phyloP scores from a whole-genome alignment of 2,329 filamentous ascomycete genomes.

The Onygenales sp. region DNA sequence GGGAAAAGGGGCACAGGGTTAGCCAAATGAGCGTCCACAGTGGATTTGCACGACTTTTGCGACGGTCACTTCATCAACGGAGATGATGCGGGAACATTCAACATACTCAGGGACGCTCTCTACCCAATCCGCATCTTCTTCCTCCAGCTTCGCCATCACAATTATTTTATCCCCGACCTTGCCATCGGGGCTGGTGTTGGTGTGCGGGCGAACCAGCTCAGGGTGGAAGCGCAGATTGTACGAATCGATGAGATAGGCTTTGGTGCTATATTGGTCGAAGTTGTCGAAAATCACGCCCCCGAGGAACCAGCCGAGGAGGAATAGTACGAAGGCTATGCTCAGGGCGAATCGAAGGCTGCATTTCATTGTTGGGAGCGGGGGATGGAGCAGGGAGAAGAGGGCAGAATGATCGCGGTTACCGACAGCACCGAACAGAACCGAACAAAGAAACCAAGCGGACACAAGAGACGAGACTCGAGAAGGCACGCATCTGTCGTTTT shows the following conservation, averaged over 20 bases:
- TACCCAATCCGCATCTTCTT: conserved; percentile 39
- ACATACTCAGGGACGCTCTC: conserved; percentile 37
- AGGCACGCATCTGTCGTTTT: too few species aligned
- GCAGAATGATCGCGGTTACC: too few species aligned
- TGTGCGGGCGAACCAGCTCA: conserved; percentile 2
- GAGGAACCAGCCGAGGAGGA: conserved; percentile 23
- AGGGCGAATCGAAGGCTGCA: conserved; percentile 19
- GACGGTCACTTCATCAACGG: background rate
- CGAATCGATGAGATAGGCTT: conserved; percentile 26
- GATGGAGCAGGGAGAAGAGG: background rate
- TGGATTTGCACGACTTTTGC: background rate
- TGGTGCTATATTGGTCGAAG: conserved; percentile 26
- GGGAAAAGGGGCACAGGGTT: background rate
- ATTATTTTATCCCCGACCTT: conserved; percentile 29
- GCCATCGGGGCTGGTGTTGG: background rate
- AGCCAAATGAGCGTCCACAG: too few species aligned
- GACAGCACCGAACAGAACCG: too few species aligned
- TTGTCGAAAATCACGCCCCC: conserved; percentile 24
- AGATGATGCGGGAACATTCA: background rate
- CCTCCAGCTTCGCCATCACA: conserved; percentile 35
- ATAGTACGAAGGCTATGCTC: conserved; percentile 15
- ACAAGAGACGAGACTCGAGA: too few species aligned
- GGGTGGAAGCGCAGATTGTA: conserved; percentile 12
- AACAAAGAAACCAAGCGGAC: too few species aligned
- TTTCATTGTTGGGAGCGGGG: conserved; percentile 20